Evolutionary conservation across 2,329 filamentous ascomycete genomes (phyloP).

Genomic region (Colletotrichum karsti): DNA sequence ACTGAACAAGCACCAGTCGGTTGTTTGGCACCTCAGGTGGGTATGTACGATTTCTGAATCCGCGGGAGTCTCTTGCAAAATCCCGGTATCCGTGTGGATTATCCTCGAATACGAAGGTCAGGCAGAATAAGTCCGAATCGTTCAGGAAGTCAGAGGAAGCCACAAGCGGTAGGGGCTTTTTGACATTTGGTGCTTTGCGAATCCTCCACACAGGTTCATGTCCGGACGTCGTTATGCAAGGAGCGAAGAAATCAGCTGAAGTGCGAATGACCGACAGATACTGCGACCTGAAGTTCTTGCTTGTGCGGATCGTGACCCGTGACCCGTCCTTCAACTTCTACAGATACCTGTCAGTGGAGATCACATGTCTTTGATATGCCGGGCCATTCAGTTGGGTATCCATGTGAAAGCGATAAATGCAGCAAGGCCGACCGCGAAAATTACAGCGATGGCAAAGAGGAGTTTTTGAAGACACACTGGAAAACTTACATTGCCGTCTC

Average conservation of each 20-base stretch:
- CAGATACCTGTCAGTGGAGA: too few species aligned
- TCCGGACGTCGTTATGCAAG: slow-evolving; percentile 6
- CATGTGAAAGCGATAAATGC: too few species aligned
- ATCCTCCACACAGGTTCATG: slow-evolving; percentile 1
- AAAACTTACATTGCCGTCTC: background rate
- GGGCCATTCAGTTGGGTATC: too few species aligned
- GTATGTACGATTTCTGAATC: background rate
- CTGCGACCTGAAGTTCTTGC: background rate
- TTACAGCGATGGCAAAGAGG: background rate
- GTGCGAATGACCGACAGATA: slow-evolving; percentile 12
- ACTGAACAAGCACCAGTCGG: background rate
- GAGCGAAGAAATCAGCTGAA: slow-evolving; percentile 1
- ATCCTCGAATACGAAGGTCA: slow-evolving; percentile 6
- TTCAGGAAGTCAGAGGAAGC: background rate
- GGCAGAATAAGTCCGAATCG: background rate
- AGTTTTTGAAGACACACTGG: background rate
- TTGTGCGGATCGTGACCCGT: background rate
- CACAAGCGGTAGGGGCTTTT: background rate
- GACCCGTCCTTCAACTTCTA: background rate
- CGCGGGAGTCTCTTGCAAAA: background rate
- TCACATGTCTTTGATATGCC: too few species aligned
- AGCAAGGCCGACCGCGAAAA: too few species aligned
- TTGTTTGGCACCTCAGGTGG: background rate
- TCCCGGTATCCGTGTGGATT: background rate
- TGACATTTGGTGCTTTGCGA: background rate